Evolutionary conservation across 208 protist genomes (phyloP).

Genomic region (Trypanosomatidae sp.): DNA sequence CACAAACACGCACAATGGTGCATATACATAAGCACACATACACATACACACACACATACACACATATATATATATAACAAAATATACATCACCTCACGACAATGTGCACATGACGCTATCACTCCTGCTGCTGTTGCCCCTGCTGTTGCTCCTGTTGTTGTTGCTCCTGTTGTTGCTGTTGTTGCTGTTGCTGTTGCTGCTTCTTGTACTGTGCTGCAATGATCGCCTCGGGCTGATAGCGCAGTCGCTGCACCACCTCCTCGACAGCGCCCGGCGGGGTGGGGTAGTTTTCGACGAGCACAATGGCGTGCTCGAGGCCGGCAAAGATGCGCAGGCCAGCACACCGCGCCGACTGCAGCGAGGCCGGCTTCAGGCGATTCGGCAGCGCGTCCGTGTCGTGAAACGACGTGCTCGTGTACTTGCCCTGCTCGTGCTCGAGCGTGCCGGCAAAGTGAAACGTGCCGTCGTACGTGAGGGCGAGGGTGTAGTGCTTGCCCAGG

Average conservation of each 20-base stretch:
- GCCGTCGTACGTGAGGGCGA: constrained; percentile 33
- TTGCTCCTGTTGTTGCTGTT: neutral
- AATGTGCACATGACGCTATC: too few relatives aligned
- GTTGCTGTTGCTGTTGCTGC: constrained; percentile 1
- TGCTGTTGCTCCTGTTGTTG: too few relatives aligned
- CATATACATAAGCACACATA: too few relatives aligned
- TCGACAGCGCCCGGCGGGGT: constrained; percentile 10
- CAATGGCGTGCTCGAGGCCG: constrained; percentile 45
- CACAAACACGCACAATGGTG: too few relatives aligned
- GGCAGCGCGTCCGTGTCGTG: constrained; percentile 39
- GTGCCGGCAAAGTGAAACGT: constrained; percentile 40
- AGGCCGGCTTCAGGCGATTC: constrained; percentile 11
- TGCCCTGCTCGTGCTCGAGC: constrained; percentile 28
- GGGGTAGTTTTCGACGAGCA: constrained; percentile 30
- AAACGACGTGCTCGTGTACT: constrained; percentile 29
- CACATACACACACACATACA: too few relatives aligned
- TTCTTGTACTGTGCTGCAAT: constrained; percentile 3
- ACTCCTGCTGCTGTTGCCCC: neutral
- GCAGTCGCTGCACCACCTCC: constrained; percentile 12
- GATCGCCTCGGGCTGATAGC: constrained; percentile 25
- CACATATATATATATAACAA: too few relatives aligned
- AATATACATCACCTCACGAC: too few relatives aligned
- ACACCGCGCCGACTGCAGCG: constrained; percentile 13
- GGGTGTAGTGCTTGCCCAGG: constrained; percentile 44
- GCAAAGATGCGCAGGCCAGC: constrained; percentile 36